A percentile compares a stretch with the other conserved stretches of the same genome.
These are phyloP conservation scores for Eucalyptus lansdowneana DNA, from an alignment of 345 rosid genomes.

Conservation along the genomic window DNA sequence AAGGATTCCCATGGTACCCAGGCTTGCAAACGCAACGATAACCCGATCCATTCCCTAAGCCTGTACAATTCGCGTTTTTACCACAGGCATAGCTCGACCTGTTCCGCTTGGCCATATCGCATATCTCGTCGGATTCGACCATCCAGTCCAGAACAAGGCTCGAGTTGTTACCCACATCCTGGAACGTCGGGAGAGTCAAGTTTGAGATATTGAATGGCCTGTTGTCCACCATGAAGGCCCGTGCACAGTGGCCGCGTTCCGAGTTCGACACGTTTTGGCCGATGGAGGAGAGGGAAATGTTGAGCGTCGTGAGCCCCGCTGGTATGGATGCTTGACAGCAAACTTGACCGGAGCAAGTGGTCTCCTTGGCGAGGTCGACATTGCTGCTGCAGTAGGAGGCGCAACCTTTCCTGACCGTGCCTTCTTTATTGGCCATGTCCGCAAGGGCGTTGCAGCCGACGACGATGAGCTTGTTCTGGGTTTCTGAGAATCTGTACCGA, in stretches of 20 bases:
- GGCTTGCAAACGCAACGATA: rapidly evolving
- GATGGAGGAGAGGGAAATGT: rapidly evolving
- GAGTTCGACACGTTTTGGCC: rapidly evolving
- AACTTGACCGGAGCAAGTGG: background rate
- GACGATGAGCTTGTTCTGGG: background rate
- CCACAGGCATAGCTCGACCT: background rate
- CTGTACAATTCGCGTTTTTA: rapidly evolving
- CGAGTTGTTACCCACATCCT: background rate
- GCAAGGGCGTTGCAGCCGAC: background rate
- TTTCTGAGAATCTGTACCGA: rapidly evolving
- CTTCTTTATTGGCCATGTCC: rapidly evolving
- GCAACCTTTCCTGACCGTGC: rapidly evolving
- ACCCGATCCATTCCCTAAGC: background rate
- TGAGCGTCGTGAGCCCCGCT: rapidly evolving
- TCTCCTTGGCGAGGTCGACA: background rate
- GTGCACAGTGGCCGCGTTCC: rapidly evolving
- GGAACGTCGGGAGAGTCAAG: background rate
- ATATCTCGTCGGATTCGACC: background rate
- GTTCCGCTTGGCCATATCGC: rapidly evolving
- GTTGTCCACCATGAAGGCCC: background rate
- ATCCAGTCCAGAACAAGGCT: background rate
- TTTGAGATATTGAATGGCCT: background rate
- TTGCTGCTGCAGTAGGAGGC: background rate
- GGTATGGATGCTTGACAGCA: background rate
- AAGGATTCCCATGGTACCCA: background rate